These are phyloP conservation scores for Acer saccharum DNA, from an alignment of 345 rosid species.

Conservation along the genomic window DNA sequence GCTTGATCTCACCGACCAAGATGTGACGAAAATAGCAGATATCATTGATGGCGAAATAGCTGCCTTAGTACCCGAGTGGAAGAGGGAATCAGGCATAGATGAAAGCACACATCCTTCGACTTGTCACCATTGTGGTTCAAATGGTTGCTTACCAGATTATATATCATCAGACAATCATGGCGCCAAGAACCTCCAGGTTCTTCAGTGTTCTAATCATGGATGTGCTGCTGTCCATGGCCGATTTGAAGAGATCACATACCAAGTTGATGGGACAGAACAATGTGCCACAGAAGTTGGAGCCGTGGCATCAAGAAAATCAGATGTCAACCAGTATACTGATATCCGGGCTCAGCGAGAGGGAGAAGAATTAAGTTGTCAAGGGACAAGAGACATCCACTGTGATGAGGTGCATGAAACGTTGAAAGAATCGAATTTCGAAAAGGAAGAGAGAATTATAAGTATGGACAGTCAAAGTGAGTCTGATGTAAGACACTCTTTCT, in stretches of 20 bases:
- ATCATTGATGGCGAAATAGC: slow-evolving; percentile 85
- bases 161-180: slow-evolving; percentile 41
- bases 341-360: slow-evolving; percentile 64
- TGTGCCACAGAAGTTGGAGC: slow-evolving; percentile 29
- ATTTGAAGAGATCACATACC: slow-evolving; percentile 81
- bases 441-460: slow-evolving; percentile 44
- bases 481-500: slow-evolving; percentile 26
- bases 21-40: slow-evolving; percentile 78
- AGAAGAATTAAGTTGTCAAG: slow-evolving; percentile 27
- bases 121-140: slow-evolving; percentile 49
- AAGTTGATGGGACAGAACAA: slow-evolving; percentile 55
- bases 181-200: slow-evolving; percentile 48
- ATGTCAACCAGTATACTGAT: slow-evolving; percentile 45
- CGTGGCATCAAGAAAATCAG: slow-evolving; percentile 23
- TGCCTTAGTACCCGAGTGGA: slow-evolving; percentile 73
- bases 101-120: slow-evolving; percentile 26
- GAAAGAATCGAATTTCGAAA: slow-evolving; percentile 12
- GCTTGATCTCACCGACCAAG: slow-evolving; percentile 77
- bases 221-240: slow-evolving; percentile 68
- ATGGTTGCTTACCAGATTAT: slow-evolving; percentile 38
- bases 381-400: slow-evolving; percentile 50
- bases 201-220: slow-evolving; percentile 49
- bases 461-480: slow-evolving; percentile 35
- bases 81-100: slow-evolving; percentile 27
- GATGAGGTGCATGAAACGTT: slow-evolving; percentile 30